Base-by-base conservation (phyloP, 768 basidiomycete genomes). In the Tricholoma hemisulphureum region DNA sequence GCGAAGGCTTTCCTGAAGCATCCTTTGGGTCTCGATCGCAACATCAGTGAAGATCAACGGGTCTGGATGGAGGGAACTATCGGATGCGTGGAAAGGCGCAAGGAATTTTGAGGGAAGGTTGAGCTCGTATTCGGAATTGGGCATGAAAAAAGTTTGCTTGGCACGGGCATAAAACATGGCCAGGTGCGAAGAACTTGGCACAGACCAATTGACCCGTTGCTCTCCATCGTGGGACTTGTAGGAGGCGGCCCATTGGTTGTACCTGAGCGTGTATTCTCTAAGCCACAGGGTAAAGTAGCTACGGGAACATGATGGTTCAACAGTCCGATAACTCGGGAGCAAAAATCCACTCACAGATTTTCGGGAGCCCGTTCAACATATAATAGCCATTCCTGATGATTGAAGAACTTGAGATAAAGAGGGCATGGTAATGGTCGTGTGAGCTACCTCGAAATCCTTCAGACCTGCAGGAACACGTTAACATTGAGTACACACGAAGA, bases 201-300 rank as follows among this genome's bases (percentile, higher is more conserved):
- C 65, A 0, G 79, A 76, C 67, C 71, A 75, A 28, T 71, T 68
- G 10, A 70, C 63, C 9, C 71, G 71, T 57, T 67, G 70, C 26
- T 75, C 70, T 4, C 69, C 60, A 4, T 59, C 58, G 69, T 67
- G 75, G 29, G 68, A 73, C 60, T 70, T 74, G 35, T 65, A 61
- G 18, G 71, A 71, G 13, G 70, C 72, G 55, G 70, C 71, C 79
- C 76, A 82, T 67, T 80, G 78, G 45, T 70, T 67, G 60, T 80
- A 75, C 57, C 77, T 75, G 24, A 69, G 62, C 10, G 81, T 85
- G 63, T 92, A 92, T 62, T 91, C 90, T 59, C 83, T 83, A 28
- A 91, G 76, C 89, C 89, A 92, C 51, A 92, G 82, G n/a, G 82
- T 80, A 66, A 92, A 92, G 65, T 92, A 92, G 18, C 87, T 87